Evolutionary conservation across 108 stramenopile genomes (phyloP).

Genomic region (Cylindrotheca fusiformis): DNA sequence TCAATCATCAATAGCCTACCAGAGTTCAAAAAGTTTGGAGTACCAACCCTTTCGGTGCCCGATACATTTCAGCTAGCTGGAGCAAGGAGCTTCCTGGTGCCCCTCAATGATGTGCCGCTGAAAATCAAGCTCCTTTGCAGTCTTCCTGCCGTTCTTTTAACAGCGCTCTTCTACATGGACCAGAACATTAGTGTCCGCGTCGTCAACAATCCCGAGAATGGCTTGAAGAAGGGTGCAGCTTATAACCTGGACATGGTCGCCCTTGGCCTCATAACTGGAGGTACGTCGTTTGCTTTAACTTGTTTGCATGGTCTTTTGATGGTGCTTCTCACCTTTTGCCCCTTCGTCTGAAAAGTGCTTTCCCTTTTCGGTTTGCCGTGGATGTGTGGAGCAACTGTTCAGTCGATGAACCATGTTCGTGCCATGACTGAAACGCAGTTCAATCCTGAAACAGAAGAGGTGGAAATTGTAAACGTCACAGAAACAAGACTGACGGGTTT

Average conservation of each 20-base stretch:
- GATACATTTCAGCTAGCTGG: constrained; percentile 75
- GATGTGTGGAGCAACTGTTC: constrained; percentile 98
- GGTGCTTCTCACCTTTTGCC: constrained; percentile 2
- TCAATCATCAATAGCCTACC: constrained; percentile 67
- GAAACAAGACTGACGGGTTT: constrained; percentile 94
- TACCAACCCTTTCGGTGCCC: constrained; percentile 80
- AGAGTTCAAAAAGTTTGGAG: constrained; percentile 58
- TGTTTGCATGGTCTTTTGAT: not conserved
- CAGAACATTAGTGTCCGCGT: constrained; percentile 94
- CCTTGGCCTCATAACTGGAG: constrained; percentile 82
- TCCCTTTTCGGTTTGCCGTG: constrained; percentile 92
- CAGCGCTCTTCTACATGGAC: constrained; percentile 93
- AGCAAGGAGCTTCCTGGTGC: constrained; percentile 71
- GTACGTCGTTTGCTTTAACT: constrained; percentile 29
- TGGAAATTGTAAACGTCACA: constrained; percentile 71
- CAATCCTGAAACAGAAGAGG: constrained; percentile 70
- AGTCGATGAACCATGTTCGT: constrained; percentile 90
- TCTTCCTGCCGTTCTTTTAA: constrained; percentile 86
- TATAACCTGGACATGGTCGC: constrained; percentile 94
- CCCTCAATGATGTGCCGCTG: constrained; percentile 59
- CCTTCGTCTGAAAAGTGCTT: constrained; percentile 34
- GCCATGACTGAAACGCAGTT: constrained; percentile 81
- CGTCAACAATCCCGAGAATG: constrained; percentile 89
- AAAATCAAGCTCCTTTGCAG: constrained; percentile 67
- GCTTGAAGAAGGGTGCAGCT: constrained; percentile 87